phyloP scores from a whole-genome alignment of 257 asterid genomes.

The Solanum chiquidenum region DNA sequence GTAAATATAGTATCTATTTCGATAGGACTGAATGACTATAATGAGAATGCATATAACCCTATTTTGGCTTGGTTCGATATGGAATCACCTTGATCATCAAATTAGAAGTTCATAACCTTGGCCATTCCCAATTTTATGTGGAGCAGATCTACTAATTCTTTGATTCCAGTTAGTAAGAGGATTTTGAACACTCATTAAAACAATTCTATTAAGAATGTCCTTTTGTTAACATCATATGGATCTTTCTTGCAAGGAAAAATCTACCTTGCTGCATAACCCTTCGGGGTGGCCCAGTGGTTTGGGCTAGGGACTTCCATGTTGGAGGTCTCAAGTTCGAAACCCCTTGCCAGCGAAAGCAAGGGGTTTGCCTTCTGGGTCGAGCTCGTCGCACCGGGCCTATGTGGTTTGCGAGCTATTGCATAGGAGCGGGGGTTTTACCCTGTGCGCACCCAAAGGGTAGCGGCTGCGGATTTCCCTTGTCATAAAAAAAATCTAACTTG shows the following conservation, averaged over 20 bases:
- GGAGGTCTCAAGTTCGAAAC: too few species aligned
- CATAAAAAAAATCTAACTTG: background rate
- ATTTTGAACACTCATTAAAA: background rate
- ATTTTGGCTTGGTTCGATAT: background rate
- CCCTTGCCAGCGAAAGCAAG: too few species aligned
- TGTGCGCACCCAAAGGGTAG: too few species aligned
- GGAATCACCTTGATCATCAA: background rate
- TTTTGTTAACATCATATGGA: background rate
- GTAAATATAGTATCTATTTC: background rate
- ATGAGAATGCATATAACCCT: background rate
- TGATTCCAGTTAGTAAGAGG: background rate
- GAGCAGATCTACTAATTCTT: background rate
- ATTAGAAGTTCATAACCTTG: background rate
- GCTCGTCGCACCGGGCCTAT: too few species aligned
- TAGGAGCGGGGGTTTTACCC: too few species aligned
- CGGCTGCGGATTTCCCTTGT: too few species aligned
- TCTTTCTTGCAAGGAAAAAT: background rate
- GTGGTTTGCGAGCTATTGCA: too few species aligned
- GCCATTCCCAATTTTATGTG: background rate
- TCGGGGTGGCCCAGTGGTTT: too few species aligned
- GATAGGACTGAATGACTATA: background rate
- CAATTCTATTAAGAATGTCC: background rate
- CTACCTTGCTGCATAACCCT: background rate
- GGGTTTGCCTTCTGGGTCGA: too few species aligned
- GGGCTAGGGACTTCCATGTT: too few species aligned